These are phyloP conservation scores for Aegilops bicornis DNA, from an alignment of 176 grass and related monocot genomes.

Conservation along the genomic window DNA sequence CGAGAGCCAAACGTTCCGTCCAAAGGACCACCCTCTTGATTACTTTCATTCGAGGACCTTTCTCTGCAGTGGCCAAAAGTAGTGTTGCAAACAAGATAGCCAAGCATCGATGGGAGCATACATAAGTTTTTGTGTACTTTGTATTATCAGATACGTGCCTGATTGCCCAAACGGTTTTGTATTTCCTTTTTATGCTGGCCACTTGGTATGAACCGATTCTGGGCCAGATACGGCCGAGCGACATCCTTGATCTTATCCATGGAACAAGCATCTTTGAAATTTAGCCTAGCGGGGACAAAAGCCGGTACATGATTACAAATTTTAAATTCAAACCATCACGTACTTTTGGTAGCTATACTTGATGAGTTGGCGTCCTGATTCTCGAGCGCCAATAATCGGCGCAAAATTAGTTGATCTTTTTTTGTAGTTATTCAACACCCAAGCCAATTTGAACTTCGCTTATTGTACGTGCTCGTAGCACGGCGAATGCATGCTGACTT, in stretches of 20 bases:
- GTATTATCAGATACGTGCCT: not conserved
- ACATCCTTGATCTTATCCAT: conserved; percentile 17
- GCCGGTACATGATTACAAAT: not conserved
- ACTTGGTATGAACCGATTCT: not conserved
- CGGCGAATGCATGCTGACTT: not conserved
- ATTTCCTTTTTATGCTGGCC: not conserved
- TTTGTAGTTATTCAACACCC: not conserved
- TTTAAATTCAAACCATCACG: not conserved
- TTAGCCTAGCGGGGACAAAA: conserved; percentile 23
- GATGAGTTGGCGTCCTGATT: not conserved
- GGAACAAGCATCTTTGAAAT: conserved; percentile 13
- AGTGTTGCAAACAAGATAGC: not conserved
- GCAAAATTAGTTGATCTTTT: not conserved
- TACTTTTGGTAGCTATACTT: not conserved
- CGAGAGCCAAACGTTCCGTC: too few species aligned
- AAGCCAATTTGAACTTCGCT: not conserved
- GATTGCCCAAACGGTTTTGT: not conserved
- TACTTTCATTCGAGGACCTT: too few species aligned
- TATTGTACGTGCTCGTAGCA: not conserved
- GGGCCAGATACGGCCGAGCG: conserved; percentile 7
- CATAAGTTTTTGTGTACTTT: not conserved
- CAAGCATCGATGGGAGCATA: not conserved
- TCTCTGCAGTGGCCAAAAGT: not conserved
- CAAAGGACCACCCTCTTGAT: too few species aligned
- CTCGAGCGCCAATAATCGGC: not conserved